Conservation (phyloP, 2,329 filamentous ascomycete species). For the Cadophora sp. region DNA sequence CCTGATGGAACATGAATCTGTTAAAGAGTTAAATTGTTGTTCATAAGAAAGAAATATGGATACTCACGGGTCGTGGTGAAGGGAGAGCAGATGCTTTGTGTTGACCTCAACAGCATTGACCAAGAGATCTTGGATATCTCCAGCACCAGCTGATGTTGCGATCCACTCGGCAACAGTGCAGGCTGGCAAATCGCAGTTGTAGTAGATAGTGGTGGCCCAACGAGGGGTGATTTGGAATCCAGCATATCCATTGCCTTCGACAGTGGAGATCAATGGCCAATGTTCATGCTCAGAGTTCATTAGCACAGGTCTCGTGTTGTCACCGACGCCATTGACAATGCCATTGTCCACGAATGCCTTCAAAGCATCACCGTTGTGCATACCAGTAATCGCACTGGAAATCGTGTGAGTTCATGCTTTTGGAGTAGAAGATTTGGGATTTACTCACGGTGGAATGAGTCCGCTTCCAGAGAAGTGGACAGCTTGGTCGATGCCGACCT, state of each 20-base stretch:
- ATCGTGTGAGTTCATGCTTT: slow-evolving; percentile 50
- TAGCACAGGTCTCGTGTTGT: slow-evolving; percentile 63
- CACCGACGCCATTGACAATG: slow-evolving; percentile 64
- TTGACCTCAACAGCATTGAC: slow-evolving; percentile 57
- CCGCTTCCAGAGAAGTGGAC: slow-evolving; percentile 57
- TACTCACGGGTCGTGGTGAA: slow-evolving; percentile 45
- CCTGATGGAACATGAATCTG: slow-evolving; percentile 59
- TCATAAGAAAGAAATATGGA: neutral
- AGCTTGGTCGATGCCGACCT: slow-evolving; percentile 55
- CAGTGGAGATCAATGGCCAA: slow-evolving; percentile 61
- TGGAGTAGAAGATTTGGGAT: neutral
- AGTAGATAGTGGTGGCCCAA: slow-evolving; percentile 68
- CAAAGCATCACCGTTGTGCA: slow-evolving; percentile 67
- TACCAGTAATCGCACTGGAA: slow-evolving; percentile 66
- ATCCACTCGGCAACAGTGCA: slow-evolving; percentile 60
- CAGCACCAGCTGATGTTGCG: slow-evolving; percentile 54
- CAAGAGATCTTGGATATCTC: slow-evolving; percentile 60
- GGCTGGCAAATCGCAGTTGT: slow-evolving; percentile 51
- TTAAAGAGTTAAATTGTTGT: neutral
- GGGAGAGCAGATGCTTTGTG: slow-evolving; percentile 60
- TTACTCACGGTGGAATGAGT: slow-evolving; percentile 15
- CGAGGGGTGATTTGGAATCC: slow-evolving; percentile 64
- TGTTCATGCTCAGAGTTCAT: slow-evolving; percentile 54
- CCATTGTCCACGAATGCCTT: slow-evolving; percentile 63
- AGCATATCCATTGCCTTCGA: slow-evolving; percentile 58